These are phyloP conservation scores for Clavariopsis aquatica DNA, from an alignment of 495 filamentous ascomycete genomes.

Conservation along the genomic window DNA sequence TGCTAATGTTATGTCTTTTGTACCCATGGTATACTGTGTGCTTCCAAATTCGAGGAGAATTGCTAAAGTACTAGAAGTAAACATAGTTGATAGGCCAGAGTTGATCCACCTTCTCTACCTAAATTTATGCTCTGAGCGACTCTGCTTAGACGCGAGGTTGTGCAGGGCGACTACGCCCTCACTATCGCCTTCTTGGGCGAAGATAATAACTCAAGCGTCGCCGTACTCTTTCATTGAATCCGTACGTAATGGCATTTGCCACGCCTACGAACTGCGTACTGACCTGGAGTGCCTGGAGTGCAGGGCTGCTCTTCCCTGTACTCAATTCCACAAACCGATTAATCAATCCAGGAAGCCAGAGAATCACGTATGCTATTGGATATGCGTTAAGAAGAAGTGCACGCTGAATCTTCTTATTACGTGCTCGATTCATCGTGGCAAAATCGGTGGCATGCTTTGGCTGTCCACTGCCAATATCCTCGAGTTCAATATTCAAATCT, in stretches of 20 bases:
- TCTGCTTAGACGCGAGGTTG: too few relatives aligned
- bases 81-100: too few relatives aligned
- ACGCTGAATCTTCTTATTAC: not conserved
- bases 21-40: too few relatives aligned
- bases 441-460: not conserved
- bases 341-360: conserved; percentile 5
- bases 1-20: too few relatives aligned
- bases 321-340: conserved; percentile 4
- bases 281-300: not conserved
- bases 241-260: conserved; percentile 10
- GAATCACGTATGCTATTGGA: conserved; percentile 10
- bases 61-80: too few relatives aligned
- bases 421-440: not conserved
- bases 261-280: conserved; percentile 11
- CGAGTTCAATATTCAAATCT: not conserved
- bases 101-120: too few relatives aligned
- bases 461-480: not conserved
- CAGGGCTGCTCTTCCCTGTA: not conserved
- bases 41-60: too few relatives aligned
- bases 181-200: not conserved
- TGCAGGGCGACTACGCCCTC: too few relatives aligned
- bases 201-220: not conserved
- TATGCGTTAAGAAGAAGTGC: not conserved
- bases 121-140: too few relatives aligned
- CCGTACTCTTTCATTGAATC: conserved; percentile 7